A percentile compares a stretch with the other conserved stretches of the same genome.
These are phyloP conservation scores for Colletotrichum lentis DNA, from an alignment of 2,329 filamentous ascomycete genomes.

Conservation along the genomic window DNA sequence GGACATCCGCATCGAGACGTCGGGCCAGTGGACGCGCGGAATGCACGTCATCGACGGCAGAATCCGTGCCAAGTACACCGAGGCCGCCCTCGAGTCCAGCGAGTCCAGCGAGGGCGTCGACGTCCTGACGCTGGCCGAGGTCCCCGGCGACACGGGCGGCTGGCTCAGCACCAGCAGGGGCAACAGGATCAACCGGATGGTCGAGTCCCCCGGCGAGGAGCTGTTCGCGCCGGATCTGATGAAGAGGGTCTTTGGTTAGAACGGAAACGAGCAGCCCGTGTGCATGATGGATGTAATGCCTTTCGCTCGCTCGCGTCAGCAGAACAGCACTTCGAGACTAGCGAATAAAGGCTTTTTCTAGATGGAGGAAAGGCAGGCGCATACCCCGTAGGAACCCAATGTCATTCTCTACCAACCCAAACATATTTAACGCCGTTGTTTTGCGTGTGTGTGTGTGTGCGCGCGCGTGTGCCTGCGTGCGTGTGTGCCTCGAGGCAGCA, in stretches of 20 bases:
- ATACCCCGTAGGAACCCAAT: constrained; percentile 38
- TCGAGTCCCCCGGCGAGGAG: constrained; percentile 72
- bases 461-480: constrained; percentile 1
- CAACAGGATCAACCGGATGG: constrained; percentile 81
- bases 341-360: neutral
- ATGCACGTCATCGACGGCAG: constrained; percentile 88
- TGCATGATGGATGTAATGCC: neutral
- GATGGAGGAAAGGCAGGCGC: constrained; percentile 35
- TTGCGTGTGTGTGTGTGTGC: constrained; percentile 22
- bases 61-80: constrained; percentile 61
- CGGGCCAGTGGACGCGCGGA: constrained; percentile 92
- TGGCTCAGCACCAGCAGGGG: constrained; percentile 80
- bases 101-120: constrained; percentile 47
- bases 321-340: constrained; percentile 17
- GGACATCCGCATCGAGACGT: constrained; percentile 88
- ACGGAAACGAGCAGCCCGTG: neutral
- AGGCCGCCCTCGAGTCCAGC: constrained; percentile 47
- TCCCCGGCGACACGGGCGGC: constrained; percentile 74
- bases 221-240: constrained; percentile 73
- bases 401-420: constrained; percentile 39
- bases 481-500: constrained; percentile 17
- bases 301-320: constrained; percentile 22
- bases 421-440: constrained; percentile 36
- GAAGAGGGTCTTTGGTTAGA: constrained; percentile 68
- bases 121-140: constrained; percentile 55